Evolutionary conservation across 306 rosid genomes (phyloP).

Genomic region (Sicyos edulis): DNA sequence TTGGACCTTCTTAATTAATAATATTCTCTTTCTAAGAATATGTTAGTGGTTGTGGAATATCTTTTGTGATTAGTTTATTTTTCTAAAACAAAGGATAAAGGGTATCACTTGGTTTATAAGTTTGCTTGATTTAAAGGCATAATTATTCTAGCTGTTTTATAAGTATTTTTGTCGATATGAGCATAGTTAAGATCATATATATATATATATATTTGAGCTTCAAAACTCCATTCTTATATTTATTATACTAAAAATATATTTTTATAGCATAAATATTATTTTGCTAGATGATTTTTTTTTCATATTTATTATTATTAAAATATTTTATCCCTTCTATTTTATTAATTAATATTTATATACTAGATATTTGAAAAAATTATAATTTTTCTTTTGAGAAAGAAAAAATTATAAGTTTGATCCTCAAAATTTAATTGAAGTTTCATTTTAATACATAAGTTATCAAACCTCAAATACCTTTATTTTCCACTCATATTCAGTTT

Average conservation of each 20-base stretch:
- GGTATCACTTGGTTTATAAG: neutral
- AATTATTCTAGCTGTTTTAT: too few species aligned
- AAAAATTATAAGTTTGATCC: neutral
- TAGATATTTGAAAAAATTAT: neutral
- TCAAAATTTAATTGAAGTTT: neutral
- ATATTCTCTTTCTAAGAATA: neutral
- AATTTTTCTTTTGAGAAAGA: too few species aligned
- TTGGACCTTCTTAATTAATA: neutral
- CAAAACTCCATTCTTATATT: neutral
- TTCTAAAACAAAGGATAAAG: too few species aligned
- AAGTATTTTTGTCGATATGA: too few species aligned
- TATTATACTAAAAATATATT: neutral
- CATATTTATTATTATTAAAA: neutral
- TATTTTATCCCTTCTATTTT: neutral
- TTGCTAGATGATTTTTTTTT: neutral
- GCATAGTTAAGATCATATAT: too few species aligned
- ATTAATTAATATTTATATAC: neutral
- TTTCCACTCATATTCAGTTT: too few species aligned
- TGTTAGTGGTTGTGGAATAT: neutral
- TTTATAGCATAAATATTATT: neutral
- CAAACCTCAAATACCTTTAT: neutral
- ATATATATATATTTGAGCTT: neutral
- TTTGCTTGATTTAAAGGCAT: neutral
- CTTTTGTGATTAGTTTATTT: neutral
- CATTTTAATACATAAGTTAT: neutral